Evolutionary conservation across 1,139 yeast genomes (phyloP).

Genomic region (Yamadazyma jaroonii): DNA sequence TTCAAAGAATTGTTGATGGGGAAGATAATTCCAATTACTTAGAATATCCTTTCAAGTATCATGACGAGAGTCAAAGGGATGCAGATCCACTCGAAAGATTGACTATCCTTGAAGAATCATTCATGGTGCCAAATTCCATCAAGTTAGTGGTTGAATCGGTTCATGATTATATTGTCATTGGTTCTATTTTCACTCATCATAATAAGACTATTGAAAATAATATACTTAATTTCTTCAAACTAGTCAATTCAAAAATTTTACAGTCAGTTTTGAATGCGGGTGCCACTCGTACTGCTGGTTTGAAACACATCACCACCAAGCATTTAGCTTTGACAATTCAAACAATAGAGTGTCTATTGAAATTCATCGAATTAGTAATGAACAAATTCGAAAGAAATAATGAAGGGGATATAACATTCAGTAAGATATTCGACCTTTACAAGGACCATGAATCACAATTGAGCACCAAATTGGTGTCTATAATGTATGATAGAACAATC

Average conservation of each 20-base stretch:
- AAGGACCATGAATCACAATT: conserved; percentile 65
- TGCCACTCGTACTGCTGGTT: conserved; percentile 72
- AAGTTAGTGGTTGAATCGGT: conserved; percentile 33
- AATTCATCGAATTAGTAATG: conserved; percentile 15
- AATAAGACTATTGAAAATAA: conserved; percentile 34
- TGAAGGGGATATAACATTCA: conserved; percentile 39
- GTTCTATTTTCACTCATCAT: conserved; percentile 47
- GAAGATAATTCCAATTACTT: conserved; percentile 50
- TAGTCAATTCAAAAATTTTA: conserved; percentile 54
- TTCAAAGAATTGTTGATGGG: conserved; percentile 56
- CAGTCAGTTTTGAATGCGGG: conserved; percentile 74
- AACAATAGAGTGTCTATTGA: conserved; percentile 41
- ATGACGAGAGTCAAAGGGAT: conserved; percentile 1
- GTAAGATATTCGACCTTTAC: conserved; percentile 32
- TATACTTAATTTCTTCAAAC: conserved; percentile 49
- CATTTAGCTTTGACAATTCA: conserved; percentile 72
- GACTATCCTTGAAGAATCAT: conserved; percentile 34
- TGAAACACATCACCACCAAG: conserved; percentile 72
- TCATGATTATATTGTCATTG: conserved; percentile 49
- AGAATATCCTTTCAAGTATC: conserved; percentile 24
- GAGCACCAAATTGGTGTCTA: conserved; percentile 61
- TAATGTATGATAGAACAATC: conserved; percentile 65
- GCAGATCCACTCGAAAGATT: conserved; percentile 25
- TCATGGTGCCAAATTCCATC: conserved; percentile 44
- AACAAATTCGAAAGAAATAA: conserved; percentile 4